Evolutionary conservation across 192 early-diverging fungal species (phyloP).

Genomic region (Chytriomyces sp.): DNA sequence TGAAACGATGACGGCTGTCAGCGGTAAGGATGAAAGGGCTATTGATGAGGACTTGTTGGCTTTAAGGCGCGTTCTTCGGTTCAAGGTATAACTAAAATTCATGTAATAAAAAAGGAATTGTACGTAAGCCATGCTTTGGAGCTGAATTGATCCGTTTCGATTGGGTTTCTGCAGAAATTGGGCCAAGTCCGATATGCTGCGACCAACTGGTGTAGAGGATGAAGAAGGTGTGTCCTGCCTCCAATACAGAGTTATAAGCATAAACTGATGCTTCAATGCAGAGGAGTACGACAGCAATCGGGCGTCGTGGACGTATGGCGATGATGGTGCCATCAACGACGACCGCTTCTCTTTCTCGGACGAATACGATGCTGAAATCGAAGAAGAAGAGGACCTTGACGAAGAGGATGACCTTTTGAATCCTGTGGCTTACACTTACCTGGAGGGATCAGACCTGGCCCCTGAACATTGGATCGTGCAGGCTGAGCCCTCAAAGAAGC

Average conservation of each 20-base stretch:
- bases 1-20: neutral
- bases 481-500: neutral
- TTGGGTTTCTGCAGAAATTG: neutral
- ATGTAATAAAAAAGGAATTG: neutral
- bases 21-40: neutral
- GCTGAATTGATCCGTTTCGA: too few species aligned
- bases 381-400: too few species aligned
- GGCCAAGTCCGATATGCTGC: neutral
- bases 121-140: neutral
- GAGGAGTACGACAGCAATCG: too few species aligned
- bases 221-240: too few species aligned
- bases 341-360: too few species aligned
- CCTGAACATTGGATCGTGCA: neutral
- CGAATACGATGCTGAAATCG: too few species aligned
- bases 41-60: neutral
- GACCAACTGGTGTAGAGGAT: neutral
- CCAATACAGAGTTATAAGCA: too few species aligned
- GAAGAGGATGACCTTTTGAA: slow-evolving; percentile 20
- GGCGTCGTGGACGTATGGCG: too few species aligned
- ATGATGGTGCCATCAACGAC: too few species aligned
- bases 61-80: neutral
- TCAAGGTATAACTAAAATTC: neutral
- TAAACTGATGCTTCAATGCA: too few species aligned
- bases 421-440: slow-evolving; percentile 9
- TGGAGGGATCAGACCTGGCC: slow-evolving; percentile 1